Percentiles rank a stretch among this genome's conserved stretches.
phyloP scores from a whole-genome alignment of 140 eudicot species.

The Senecio squalidus region DNA sequence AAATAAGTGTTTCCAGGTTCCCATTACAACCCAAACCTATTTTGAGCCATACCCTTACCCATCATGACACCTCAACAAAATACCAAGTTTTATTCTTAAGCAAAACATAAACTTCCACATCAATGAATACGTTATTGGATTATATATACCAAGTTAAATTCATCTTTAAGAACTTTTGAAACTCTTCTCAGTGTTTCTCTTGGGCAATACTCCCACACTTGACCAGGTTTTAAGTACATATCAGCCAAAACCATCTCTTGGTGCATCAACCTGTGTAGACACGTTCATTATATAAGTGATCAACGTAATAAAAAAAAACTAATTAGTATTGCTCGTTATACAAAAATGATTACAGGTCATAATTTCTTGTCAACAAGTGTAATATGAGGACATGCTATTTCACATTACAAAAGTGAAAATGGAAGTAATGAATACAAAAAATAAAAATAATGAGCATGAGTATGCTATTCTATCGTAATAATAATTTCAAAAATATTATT shows the following conservation, averaged over 20 bases:
- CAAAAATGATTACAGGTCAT: background rate
- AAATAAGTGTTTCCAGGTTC: background rate
- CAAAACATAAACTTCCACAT: slow-evolving; percentile 5
- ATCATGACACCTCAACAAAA: background rate
- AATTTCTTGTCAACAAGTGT: background rate
- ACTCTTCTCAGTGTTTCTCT: slow-evolving; percentile 81
- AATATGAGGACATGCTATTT: background rate
- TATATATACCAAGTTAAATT: slow-evolving; percentile 76
- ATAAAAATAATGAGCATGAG: background rate
- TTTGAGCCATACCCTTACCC: background rate
- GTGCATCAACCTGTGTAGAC: slow-evolving; percentile 53
- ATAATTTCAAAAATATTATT: slow-evolving; percentile 5
- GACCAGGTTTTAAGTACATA: slow-evolving; percentile 76
- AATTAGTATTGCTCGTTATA: too few species aligned
- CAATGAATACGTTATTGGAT: background rate
- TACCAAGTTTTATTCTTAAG: background rate
- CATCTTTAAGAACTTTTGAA: slow-evolving; percentile 67
- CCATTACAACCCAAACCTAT: too few species aligned
- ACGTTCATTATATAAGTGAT: slow-evolving; percentile 35
- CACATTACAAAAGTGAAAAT: background rate
- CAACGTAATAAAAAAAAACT: too few species aligned
- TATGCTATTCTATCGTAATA: background rate
- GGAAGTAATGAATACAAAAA: background rate
- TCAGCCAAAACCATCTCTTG: slow-evolving; percentile 97
- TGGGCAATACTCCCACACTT: slow-evolving; percentile 94